Evolutionary conservation across 805 yeast genomes (phyloP).

Genomic region (Nakazawaea sp.): DNA sequence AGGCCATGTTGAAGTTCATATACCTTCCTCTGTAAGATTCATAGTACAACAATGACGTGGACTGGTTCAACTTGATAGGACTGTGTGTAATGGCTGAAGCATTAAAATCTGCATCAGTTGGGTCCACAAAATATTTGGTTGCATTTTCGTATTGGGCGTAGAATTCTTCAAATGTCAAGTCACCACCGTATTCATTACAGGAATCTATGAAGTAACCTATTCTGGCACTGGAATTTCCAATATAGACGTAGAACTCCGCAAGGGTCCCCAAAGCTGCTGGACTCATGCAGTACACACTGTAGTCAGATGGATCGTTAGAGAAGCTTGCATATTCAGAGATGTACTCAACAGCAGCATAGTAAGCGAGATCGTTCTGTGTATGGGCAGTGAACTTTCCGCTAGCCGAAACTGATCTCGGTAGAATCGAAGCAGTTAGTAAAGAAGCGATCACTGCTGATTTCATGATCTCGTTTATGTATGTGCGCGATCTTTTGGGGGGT

Average conservation of each 20-base stretch:
- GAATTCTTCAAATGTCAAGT: slow-evolving; percentile 26
- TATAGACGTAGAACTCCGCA: slow-evolving; percentile 17
- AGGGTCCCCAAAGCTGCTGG: slow-evolving; percentile 22
- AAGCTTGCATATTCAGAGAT: background rate
- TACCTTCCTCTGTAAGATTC: slow-evolving; percentile 22
- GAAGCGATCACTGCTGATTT: no score
- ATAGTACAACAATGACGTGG: slow-evolving; percentile 12
- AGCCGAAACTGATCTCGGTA: background rate
- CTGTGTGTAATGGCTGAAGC: slow-evolving; percentile 21
- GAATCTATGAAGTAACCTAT: slow-evolving; percentile 17
- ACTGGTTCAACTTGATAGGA: slow-evolving; percentile 24
- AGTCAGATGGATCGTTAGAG: background rate
- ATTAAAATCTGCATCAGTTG: slow-evolving; percentile 23
- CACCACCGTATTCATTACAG: slow-evolving; percentile 16
- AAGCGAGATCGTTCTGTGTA: background rate
- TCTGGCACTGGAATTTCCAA: slow-evolving; percentile 11
- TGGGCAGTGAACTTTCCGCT: background rate
- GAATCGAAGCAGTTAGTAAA: slow-evolving; percentile 1
- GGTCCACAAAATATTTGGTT: slow-evolving; percentile 25
- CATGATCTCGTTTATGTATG: no score
- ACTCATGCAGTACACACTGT: slow-evolving; percentile 20
- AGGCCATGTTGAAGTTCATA: slow-evolving; percentile 31
- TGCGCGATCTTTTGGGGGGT: no score
- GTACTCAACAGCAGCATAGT: background rate
- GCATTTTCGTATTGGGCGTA: slow-evolving; percentile 34